A percentile compares a stretch with the other conserved stretches of the same genome.
These are phyloP conservation scores for Trichoderma hamatum DNA, from an alignment of 2,329 filamentous ascomycete species.

Conservation along the genomic window DNA sequence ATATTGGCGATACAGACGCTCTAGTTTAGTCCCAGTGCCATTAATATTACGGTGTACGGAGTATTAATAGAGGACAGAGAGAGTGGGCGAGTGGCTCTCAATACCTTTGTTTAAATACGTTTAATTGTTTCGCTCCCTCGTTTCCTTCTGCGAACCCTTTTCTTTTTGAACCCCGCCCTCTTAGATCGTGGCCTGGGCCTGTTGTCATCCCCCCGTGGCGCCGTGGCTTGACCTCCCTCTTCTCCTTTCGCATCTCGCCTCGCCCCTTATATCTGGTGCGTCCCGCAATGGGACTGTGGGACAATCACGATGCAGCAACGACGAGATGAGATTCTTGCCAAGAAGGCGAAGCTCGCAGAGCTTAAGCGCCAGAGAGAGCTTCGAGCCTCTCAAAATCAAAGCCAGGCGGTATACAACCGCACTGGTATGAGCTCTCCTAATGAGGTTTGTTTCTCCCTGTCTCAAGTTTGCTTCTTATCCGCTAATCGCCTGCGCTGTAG, in stretches of 20 bases:
- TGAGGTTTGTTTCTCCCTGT: slow-evolving; percentile 62
- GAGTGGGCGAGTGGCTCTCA: slow-evolving; percentile 6
- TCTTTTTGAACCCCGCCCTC: slow-evolving; percentile 15
- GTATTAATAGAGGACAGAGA: slow-evolving; percentile 12
- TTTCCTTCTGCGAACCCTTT: neutral
- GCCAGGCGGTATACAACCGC: slow-evolving; percentile 71
- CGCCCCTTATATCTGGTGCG: slow-evolving; percentile 26
- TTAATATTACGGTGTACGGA: slow-evolving; percentile 11
- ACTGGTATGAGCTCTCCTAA: slow-evolving; percentile 67
- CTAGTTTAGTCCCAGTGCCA: neutral
- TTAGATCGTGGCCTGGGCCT: slow-evolving; percentile 4
- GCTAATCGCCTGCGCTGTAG: slow-evolving; percentile 23
- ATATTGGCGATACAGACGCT: neutral
- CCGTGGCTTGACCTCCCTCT: slow-evolving; percentile 22
- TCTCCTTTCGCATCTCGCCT: slow-evolving; percentile 8
- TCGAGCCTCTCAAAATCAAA: slow-evolving; percentile 55
- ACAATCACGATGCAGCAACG: slow-evolving; percentile 69
- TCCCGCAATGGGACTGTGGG: slow-evolving; percentile 54
- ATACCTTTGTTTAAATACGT: neutral
- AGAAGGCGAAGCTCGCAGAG: slow-evolving; percentile 95
- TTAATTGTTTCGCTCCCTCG: neutral
- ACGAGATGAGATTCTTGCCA: slow-evolving; percentile 93
- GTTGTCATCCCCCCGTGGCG: slow-evolving; percentile 1
- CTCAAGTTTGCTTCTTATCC: slow-evolving; percentile 8
- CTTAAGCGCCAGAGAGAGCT: slow-evolving; percentile 90